Evolutionary conservation across 768 basidiomycete species (phyloP), one percentile per base, ranked within the genome.

Genomic region (Cantharellus anzutake): DNA sequence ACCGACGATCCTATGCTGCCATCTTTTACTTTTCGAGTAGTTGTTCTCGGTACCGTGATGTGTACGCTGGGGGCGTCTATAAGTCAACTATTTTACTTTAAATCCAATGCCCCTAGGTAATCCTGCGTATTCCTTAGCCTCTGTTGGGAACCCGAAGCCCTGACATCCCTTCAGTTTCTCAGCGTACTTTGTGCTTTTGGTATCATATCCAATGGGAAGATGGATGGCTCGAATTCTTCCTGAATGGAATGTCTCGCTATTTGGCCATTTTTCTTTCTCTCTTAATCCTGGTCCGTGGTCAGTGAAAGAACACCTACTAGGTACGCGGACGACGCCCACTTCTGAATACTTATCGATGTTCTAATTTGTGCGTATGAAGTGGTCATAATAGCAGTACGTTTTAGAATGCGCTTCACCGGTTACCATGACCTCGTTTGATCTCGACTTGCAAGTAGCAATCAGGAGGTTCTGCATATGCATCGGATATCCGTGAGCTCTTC

Each of bases 211-310:
- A 14, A 41, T 35, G 34, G 56, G 56, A 7, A 57, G 16, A 41
- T 57, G 56, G 56, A 37, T 57, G 5, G 56, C 56, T 16, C 5
- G 37, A 39, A 41, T 57, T 42, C 56, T 57, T 38, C 56, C 56
- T 40, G 56, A 39, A 37, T 57, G 56, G 56, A 7, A 7, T 11
- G 16, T 55, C 34, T 55, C 52, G 7, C 20, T 29, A 29, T 29
- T 29, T 29, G 20, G 20, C 1, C 20, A 29, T 29, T 29, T 29
- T 29, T 14, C 52, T 14, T 55, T 55, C 34, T 55, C 52, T 14
- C 56, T 40, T 16, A 57, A 57, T 41, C 56, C 56, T 40, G 56
- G 56, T 38, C 5, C 56, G 5, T 57, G 35, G 35, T 11, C 7
- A 5, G 14, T 41, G 14, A 57, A 57, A 42, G 56, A 57, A 35